Percentiles rank a stretch among this genome's conserved stretches.
Evolutionary conservation across 1,139 yeast species (phyloP).

Genomic region (Candida sp.): DNA sequence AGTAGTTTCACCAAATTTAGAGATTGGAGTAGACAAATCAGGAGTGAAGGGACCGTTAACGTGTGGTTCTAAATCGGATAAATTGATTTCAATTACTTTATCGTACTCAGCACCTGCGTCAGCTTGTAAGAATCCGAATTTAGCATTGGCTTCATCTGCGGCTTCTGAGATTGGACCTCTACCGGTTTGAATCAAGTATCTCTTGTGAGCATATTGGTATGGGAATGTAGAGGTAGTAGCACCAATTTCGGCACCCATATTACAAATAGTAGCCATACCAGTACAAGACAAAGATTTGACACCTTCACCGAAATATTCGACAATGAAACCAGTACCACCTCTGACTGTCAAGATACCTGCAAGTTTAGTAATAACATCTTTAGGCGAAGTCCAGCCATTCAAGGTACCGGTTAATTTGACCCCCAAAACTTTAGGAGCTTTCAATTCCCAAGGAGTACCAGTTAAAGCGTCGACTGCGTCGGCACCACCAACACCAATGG

Average conservation of each 20-base stretch:
- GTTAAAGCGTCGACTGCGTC: constrained; percentile 98
- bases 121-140: constrained; percentile 65
- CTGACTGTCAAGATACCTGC: constrained; percentile 92
- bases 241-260: constrained; percentile 99
- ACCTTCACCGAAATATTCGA: constrained; percentile 96
- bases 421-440: constrained; percentile 92
- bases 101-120: constrained; percentile 85
- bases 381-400: constrained; percentile 93
- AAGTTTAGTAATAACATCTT: constrained; percentile 87
- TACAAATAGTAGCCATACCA: constrained; percentile 99
- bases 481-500: constrained; percentile 99
- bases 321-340: constrained; percentile 97
- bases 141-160: constrained; percentile 63
- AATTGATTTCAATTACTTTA: constrained; percentile 74
- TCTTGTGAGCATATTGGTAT: constrained; percentile 80
- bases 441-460: constrained; percentile 98
- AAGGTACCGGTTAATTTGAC: constrained; percentile 85
- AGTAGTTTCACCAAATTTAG: constrained; percentile 64
- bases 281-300: constrained; percentile 84
- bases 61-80: constrained; percentile 77
- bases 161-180: constrained; percentile 79
- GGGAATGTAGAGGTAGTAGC: constrained; percentile 98
- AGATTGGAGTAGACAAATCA: constrained; percentile 84
- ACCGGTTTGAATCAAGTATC: constrained; percentile 77
- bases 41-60: constrained; percentile 97